phyloP scores from a whole-genome alignment of 2,329 filamentous ascomycete genomes.

The Cladosporium sp. region DNA sequence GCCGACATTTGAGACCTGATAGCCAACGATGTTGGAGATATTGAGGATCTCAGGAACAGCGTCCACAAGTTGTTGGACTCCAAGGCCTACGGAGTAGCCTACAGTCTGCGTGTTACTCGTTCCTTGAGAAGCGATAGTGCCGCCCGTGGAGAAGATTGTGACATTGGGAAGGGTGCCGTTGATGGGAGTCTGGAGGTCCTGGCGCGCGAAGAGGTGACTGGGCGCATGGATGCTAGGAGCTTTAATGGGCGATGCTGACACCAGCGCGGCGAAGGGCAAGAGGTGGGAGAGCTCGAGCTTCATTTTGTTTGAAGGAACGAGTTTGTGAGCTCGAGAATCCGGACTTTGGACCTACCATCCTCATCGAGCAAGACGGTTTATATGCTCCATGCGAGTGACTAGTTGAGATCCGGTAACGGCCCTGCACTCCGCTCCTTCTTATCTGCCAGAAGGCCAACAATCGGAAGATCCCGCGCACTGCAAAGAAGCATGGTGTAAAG shows the following conservation, averaged over 20 bases:
- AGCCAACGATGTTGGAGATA: slow-evolving; percentile 49
- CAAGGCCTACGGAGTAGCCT: slow-evolving; percentile 48
- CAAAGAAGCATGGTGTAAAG: no score
- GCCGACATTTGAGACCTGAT: slow-evolving; percentile 36
- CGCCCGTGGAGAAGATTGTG: slow-evolving; percentile 53
- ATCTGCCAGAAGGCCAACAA: no score
- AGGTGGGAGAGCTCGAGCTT: not conserved
- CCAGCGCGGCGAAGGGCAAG: not conserved
- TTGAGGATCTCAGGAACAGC: slow-evolving; percentile 51
- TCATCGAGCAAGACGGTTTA: no score
- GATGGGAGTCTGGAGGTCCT: slow-evolving; percentile 19
- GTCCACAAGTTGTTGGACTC: slow-evolving; percentile 47
- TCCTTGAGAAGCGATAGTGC: slow-evolving; percentile 53
- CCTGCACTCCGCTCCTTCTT: no score
- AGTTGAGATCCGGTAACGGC: no score
- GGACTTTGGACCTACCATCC: no score
- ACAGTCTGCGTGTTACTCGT: slow-evolving; percentile 47
- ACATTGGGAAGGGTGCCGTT: slow-evolving; percentile 49
- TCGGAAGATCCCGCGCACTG: no score
- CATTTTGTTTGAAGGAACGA: not conserved
- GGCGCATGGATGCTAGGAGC: not conserved
- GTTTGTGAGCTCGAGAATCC: no score
- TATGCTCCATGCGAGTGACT: no score
- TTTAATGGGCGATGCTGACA: not conserved
- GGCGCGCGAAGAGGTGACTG: not conserved